A percentile compares a stretch with the other conserved stretches of the same genome.
These are phyloP conservation scores for Rosa lucieae DNA, from an alignment of 306 rosid genomes.

Conservation along the genomic window DNA sequence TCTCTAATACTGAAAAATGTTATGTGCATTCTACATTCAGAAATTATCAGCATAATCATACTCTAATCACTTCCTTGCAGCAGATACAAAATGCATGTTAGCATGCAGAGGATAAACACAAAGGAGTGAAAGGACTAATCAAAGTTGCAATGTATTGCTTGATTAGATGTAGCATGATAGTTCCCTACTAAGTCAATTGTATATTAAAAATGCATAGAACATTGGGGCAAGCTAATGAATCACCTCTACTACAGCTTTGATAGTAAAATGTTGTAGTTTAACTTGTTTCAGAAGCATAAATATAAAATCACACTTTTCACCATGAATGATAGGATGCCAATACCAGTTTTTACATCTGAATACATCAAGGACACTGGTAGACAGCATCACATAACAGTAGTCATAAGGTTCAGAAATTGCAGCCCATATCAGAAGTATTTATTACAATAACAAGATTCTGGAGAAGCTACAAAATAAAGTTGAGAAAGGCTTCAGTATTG, in stretches of 20 bases:
- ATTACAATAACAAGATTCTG: background rate
- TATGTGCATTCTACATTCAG: background rate
- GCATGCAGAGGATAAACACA: slow-evolving; percentile 16
- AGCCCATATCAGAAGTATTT: background rate
- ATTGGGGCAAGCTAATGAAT: background rate
- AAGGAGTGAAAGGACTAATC: background rate
- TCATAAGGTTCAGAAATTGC: background rate
- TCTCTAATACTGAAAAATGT: background rate
- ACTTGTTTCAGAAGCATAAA: background rate
- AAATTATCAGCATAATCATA: background rate
- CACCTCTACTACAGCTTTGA: background rate
- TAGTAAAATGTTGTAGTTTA: background rate
- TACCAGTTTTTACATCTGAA: background rate
- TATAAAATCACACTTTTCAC: background rate
- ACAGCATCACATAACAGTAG: background rate
- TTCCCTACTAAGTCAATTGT: background rate
- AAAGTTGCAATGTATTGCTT: slow-evolving; percentile 7
- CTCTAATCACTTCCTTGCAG: background rate
- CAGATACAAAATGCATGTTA: slow-evolving; percentile 4
- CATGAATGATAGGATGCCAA: background rate
- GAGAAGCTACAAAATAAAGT: background rate
- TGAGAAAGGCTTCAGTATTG: background rate
- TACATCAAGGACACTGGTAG: background rate
- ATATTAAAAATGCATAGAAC: background rate
- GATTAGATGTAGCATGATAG: background rate